Percentiles rank a stretch among this genome's conserved stretches.
Evolutionary conservation across 2,329 filamentous ascomycete genomes (phyloP).

Genomic region (Colletotrichum acutatum): DNA sequence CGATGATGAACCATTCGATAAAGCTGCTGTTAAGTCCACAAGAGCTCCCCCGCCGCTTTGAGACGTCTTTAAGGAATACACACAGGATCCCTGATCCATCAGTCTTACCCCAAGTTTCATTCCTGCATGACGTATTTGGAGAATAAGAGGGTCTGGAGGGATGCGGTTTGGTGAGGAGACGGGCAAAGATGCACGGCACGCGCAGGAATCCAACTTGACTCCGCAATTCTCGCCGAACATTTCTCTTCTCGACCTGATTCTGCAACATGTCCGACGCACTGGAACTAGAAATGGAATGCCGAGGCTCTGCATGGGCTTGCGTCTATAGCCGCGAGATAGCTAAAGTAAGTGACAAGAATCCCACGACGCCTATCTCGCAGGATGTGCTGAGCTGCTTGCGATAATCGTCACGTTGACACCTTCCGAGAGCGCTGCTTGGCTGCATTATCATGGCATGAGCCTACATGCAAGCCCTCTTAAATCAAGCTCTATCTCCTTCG

Average conservation of each 20-base stretch:
- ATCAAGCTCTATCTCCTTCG: neutral
- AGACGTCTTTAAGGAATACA: neutral
- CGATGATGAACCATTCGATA: neutral
- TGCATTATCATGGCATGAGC: neutral
- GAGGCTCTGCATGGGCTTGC: neutral
- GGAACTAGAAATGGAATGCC: neutral
- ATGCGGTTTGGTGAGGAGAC: neutral
- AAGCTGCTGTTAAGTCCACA: neutral
- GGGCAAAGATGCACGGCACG: neutral
- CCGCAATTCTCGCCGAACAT: conserved; percentile 13
- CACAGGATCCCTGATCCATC: neutral
- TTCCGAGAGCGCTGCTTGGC: neutral
- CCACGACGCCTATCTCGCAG: no score
- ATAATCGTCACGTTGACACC: neutral
- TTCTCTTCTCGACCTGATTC: neutral
- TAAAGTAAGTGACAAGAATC: neutral
- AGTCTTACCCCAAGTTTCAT: conserved; percentile 3
- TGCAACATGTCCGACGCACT: neutral
- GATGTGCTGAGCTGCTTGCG: neutral
- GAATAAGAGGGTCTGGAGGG: neutral
- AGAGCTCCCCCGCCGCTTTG: neutral
- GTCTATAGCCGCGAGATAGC: neutral
- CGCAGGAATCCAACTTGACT: neutral
- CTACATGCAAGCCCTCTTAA: neutral
- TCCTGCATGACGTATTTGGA: conserved; percentile 23